Percentiles rank a stretch among this genome's conserved stretches.
These are phyloP conservation scores for Tanacetum coccineum DNA, from an alignment of 129 eudicot genomes.

Conservation along the genomic window DNA sequence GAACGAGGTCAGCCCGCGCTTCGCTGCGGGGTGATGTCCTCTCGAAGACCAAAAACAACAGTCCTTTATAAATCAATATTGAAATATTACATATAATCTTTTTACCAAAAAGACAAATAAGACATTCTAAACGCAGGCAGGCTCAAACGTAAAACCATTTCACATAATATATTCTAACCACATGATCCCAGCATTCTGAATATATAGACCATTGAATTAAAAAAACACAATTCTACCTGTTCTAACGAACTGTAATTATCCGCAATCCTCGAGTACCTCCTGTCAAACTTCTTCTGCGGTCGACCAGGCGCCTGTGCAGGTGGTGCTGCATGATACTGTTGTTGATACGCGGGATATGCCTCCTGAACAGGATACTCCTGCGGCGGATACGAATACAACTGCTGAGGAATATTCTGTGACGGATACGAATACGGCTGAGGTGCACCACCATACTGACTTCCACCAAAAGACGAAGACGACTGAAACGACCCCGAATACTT, in stretches of 20 bases:
- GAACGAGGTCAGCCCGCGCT: too few relatives aligned
- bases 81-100: too few relatives aligned
- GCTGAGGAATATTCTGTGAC: constrained; percentile 40
- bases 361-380: constrained; percentile 52
- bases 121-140: too few relatives aligned
- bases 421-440: constrained; percentile 39
- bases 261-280: constrained; percentile 87
- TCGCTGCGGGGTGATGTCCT: too few relatives aligned
- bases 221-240: constrained; percentile 49
- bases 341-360: constrained; percentile 50
- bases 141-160: too few relatives aligned
- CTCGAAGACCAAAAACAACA: too few relatives aligned
- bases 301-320: constrained; percentile 25
- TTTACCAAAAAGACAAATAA: too few relatives aligned
- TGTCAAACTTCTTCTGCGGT: constrained; percentile 63
- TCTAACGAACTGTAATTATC: constrained; percentile 86
- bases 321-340: constrained; percentile 36
- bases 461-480: constrained; percentile 45
- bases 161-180: too few relatives aligned
- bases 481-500: constrained; percentile 41
- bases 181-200: too few relatives aligned
- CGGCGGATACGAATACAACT: constrained; percentile 34
- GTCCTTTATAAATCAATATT: too few relatives aligned
- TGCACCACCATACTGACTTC: too few relatives aligned
- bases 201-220: too few relatives aligned